phyloP scores from a whole-genome alignment of 257 asterid genomes.

The Plectranthus barbatus region DNA sequence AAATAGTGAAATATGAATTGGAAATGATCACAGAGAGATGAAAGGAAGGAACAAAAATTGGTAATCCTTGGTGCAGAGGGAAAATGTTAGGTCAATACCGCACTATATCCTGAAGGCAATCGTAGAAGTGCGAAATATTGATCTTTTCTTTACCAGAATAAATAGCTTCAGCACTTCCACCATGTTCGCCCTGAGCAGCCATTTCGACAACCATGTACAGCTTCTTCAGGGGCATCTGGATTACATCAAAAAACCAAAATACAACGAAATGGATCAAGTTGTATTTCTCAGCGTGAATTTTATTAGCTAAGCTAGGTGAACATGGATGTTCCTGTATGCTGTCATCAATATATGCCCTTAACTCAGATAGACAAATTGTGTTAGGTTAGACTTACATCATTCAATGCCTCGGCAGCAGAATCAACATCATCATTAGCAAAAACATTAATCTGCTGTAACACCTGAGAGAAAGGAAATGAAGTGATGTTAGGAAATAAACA shows the following conservation, averaged over 20 bases:
- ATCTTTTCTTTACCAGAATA: constrained; percentile 77
- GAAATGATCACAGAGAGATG: neutral
- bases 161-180: constrained; percentile 81
- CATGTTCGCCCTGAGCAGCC: constrained; percentile 97
- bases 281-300: neutral
- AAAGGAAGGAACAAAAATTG: neutral
- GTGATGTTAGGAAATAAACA: constrained; percentile 4
- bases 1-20: neutral
- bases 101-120: constrained; percentile 68
- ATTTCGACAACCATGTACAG: constrained; percentile 82
- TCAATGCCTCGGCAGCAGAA: constrained; percentile 83
- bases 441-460: constrained; percentile 66
- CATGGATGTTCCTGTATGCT: too few species aligned
- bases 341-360: neutral
- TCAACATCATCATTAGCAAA: constrained; percentile 71
- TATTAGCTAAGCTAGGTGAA: neutral
- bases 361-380: neutral
- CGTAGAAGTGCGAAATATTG: constrained; percentile 60
- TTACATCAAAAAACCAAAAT: neutral
- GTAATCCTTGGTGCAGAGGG: neutral
- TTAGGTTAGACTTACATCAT: constrained; percentile 58
- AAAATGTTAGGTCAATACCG: constrained; percentile 30
- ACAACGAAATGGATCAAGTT: neutral
- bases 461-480: constrained; percentile 37
- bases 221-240: constrained; percentile 86